These are phyloP conservation scores for Oryza glaberrima DNA, from an alignment of 176 grass and related monocot genomes.

Conservation along the genomic window DNA sequence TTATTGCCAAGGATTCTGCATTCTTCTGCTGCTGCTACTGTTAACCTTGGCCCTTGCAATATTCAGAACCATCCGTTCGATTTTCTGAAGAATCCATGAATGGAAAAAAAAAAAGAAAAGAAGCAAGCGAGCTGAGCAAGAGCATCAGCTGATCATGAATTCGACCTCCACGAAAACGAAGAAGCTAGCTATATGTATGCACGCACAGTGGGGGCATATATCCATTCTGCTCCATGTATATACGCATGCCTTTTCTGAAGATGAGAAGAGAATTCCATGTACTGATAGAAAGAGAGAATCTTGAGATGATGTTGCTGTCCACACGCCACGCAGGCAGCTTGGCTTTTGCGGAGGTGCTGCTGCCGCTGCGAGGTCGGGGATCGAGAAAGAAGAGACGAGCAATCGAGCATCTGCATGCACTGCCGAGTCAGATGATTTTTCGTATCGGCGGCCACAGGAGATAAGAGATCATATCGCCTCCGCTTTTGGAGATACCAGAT, in stretches of 20 bases:
- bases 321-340: constrained; percentile 17
- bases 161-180: constrained; percentile 12
- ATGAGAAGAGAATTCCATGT: background rate
- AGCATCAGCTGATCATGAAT: background rate
- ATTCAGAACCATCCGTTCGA: background rate
- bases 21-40: background rate
- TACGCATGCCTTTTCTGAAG: background rate
- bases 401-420: background rate
- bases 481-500: constrained; percentile 50
- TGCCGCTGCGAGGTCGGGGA: background rate
- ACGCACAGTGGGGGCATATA: background rate
- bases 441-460: constrained; percentile 9
- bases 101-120: background rate
- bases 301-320: constrained; percentile 29
- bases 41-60: background rate
- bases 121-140: background rate
- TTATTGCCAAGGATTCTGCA: constrained; percentile 33
- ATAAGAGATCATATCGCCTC: constrained; percentile 44
- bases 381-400: constrained; percentile 4
- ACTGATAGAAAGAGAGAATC: background rate
- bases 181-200: background rate
- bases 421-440: constrained; percentile 5
- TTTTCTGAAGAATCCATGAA: constrained; percentile 32
- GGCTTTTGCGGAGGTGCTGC: constrained; percentile 27
- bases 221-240: constrained; percentile 2